Evolutionary conservation across 2,329 filamentous ascomycete species (phyloP).

Genomic region (Apiospora aurea): DNA sequence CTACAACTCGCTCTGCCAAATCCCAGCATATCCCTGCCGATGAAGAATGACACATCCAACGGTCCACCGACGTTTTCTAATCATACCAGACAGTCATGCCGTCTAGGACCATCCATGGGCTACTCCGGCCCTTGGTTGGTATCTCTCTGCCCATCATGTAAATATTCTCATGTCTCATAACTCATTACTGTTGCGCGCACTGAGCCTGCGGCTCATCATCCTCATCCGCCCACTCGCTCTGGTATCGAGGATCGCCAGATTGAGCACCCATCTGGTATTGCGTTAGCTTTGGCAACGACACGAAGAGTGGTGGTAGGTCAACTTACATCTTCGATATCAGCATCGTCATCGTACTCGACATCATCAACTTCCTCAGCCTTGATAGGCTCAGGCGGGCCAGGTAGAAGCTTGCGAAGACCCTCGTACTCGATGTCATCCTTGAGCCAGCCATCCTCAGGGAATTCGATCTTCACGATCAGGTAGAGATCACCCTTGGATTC

Average conservation of each 20-base stretch:
- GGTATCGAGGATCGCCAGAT: slow-evolving; percentile 71
- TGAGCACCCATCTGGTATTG: slow-evolving; percentile 70
- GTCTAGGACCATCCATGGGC: neutral
- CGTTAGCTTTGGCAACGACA: slow-evolving; percentile 36
- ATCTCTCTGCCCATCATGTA: neutral
- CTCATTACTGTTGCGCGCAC: slow-evolving; percentile 73
- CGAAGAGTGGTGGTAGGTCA: neutral
- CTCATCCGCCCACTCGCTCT: slow-evolving; percentile 73
- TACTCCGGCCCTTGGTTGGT: slow-evolving; percentile 7
- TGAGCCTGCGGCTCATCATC: slow-evolving; percentile 73
- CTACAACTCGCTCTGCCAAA: slow-evolving; percentile 12
- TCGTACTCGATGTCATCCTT: slow-evolving; percentile 74
- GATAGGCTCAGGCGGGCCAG: slow-evolving; percentile 66
- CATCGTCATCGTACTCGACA: slow-evolving; percentile 84
- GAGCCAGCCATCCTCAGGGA: slow-evolving; percentile 88
- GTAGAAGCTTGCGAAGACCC: slow-evolving; percentile 77
- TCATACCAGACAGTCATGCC: slow-evolving; percentile 14
- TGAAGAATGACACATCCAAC: slow-evolving; percentile 1
- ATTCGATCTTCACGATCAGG: slow-evolving; percentile 83
- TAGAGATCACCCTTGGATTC: slow-evolving; percentile 88
- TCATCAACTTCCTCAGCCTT: slow-evolving; percentile 82
- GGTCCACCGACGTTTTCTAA: neutral
- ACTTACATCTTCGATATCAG: slow-evolving; percentile 78
- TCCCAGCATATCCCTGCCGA: neutral
- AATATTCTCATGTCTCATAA: slow-evolving; percentile 36